A percentile compares a stretch with the other conserved stretches of the same genome.
These are phyloP conservation scores for Pseudogymnoascus sp. DNA, from an alignment of 2,329 filamentous ascomycete species.

Conservation along the genomic window DNA sequence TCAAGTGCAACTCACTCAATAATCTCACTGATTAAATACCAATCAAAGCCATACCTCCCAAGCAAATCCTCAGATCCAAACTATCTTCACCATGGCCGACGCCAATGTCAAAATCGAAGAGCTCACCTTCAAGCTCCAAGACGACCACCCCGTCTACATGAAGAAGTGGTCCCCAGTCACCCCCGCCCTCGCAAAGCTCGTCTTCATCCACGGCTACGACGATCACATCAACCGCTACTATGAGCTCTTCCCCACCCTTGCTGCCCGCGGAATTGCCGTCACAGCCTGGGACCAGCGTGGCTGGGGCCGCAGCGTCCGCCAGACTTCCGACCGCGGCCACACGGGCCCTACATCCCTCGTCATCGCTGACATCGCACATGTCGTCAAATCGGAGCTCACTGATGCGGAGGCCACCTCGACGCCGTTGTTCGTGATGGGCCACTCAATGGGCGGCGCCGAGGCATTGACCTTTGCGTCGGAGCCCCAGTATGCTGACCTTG, in stretches of 20 bases:
- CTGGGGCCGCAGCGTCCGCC: constrained; percentile 68
- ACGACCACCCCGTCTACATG: constrained; percentile 3
- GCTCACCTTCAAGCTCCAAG: constrained; percentile 1
- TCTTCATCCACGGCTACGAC: constrained; percentile 85
- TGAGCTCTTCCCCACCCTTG: constrained; percentile 63
- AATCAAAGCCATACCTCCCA: neutral
- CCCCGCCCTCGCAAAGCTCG: constrained; percentile 53
- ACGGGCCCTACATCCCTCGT: constrained; percentile 68
- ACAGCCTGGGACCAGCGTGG: constrained; percentile 78
- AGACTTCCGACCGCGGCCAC: constrained; percentile 55
- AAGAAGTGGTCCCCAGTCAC: neutral
- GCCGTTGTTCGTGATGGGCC: constrained; percentile 78
- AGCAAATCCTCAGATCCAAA: neutral
- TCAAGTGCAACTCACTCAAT: neutral
- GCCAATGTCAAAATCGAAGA: constrained; percentile 3
- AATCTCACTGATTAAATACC: neutral
- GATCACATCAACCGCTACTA: constrained; percentile 76
- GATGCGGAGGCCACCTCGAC: constrained; percentile 31
- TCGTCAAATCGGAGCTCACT: constrained; percentile 53
- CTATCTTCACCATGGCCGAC: neutral
- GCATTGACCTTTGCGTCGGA: constrained; percentile 53
- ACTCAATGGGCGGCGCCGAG: constrained; percentile 85
- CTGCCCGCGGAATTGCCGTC: constrained; percentile 63
- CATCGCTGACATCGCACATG: constrained; percentile 68
- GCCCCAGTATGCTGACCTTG: constrained; percentile 44